phyloP scores from a whole-genome alignment of 495 filamentous ascomycete species.

The Aspergillus cristatus region DNA sequence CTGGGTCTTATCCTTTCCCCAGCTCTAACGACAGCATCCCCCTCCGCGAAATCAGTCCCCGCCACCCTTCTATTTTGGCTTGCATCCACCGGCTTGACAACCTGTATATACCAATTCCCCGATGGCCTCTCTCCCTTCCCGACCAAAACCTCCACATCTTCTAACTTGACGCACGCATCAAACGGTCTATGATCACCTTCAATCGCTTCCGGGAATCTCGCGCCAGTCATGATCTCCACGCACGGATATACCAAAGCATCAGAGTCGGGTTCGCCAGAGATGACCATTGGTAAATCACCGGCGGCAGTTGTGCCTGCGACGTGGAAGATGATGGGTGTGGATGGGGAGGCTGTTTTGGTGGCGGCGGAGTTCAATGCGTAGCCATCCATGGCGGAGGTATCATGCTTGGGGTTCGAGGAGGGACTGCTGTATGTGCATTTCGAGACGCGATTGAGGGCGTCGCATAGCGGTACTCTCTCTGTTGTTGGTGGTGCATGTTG shows the following conservation, averaged over 20 bases:
- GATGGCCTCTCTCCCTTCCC: not conserved
- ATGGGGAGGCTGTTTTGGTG: constrained; percentile 1
- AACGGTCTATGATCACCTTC: not conserved
- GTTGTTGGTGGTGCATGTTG: not conserved
- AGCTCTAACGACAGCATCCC: constrained; percentile 3
- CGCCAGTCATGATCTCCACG: constrained; percentile 12
- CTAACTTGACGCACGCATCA: constrained; percentile 7
- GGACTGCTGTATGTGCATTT: constrained; percentile 1
- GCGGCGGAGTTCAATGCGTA: constrained; percentile 8
- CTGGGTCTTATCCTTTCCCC: constrained; percentile 1
- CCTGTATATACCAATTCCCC: constrained; percentile 1
- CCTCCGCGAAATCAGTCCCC: constrained; percentile 5
- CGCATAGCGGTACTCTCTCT: constrained; percentile 6
- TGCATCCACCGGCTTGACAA: constrained; percentile 3
- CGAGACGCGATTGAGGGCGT: constrained; percentile 6
- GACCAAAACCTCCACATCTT: constrained; percentile 3
- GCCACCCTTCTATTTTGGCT: constrained; percentile 8
- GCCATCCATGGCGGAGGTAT: constrained; percentile 13
- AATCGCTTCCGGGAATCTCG: constrained; percentile 1
- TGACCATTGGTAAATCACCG: constrained; percentile 3
- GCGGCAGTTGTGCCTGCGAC: constrained; percentile 5
- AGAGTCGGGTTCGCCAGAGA: not conserved
- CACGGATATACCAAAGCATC: not conserved
- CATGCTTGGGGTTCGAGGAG: constrained; percentile 3
- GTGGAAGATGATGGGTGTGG: constrained; percentile 4